phyloP scores from a whole-genome alignment of 2,329 filamentous ascomycete genomes.

The Epicoccum nigrum region DNA sequence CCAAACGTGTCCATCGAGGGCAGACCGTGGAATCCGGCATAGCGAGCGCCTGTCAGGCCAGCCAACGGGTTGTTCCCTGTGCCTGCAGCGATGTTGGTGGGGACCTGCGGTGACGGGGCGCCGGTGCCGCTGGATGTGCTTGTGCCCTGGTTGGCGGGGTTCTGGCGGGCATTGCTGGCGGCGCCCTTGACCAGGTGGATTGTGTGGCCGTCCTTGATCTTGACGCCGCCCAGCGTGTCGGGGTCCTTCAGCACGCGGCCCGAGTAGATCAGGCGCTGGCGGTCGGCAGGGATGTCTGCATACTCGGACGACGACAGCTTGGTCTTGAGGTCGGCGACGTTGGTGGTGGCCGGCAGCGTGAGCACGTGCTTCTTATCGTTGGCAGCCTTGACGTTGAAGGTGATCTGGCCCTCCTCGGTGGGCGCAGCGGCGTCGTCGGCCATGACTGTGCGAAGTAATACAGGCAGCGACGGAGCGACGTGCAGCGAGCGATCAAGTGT shows the following conservation, averaged over 20 bases:
- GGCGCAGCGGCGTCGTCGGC: slow-evolving; percentile 64
- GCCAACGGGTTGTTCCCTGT: slow-evolving; percentile 84
- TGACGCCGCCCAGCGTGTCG: slow-evolving; percentile 83
- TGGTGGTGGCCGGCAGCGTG: slow-evolving; percentile 77
- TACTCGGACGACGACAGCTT: slow-evolving; percentile 82
- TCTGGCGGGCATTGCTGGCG: slow-evolving; percentile 76
- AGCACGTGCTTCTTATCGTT: slow-evolving; percentile 83
- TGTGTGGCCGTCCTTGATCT: slow-evolving; percentile 95
- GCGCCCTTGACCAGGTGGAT: slow-evolving; percentile 97
- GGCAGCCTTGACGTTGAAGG: slow-evolving; percentile 98
- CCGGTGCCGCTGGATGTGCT: slow-evolving; percentile 46
- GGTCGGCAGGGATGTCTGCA: slow-evolving; percentile 84
- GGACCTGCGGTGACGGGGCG: slow-evolving; percentile 66
- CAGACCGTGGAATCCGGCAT: slow-evolving; percentile 88
- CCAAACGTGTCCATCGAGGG: slow-evolving; percentile 90
- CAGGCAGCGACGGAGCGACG: not conserved
- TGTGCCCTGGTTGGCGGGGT: slow-evolving; percentile 57
- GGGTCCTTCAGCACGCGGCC: slow-evolving; percentile 95
- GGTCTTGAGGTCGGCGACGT: slow-evolving; percentile 84
- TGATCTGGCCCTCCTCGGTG: slow-evolving; percentile 75
- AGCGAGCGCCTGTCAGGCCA: slow-evolving; percentile 88
- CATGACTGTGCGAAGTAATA: slow-evolving; percentile 54
- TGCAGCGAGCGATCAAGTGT: not conserved
- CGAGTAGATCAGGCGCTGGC: slow-evolving; percentile 96
- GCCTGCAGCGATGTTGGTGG: slow-evolving; percentile 79